Evolutionary conservation across 2,329 filamentous ascomycete species (phyloP), one percentile per base, ranked within the genome.

Genomic region (Neophaeococcomyces mojaviensis): DNA sequence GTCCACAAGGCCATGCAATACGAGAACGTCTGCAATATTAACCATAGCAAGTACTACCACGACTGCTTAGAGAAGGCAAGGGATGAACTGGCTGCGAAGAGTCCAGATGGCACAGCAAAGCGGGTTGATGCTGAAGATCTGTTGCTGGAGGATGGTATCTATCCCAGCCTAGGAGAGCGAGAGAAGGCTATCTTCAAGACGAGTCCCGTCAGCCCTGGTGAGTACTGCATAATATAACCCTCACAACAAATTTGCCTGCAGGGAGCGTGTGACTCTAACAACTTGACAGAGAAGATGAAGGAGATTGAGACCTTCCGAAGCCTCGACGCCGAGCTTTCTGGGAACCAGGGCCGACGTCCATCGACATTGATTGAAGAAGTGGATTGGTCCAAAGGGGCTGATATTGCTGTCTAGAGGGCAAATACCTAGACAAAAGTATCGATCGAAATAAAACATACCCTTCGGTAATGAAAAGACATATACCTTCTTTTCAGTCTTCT

Each of bases 131-230:
- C 55, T 3, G 53, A 52, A 24, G 53, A 57, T 34, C 15, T 52
- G 32, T 35, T 57, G 44, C 50, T 53, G 46, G 47, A 50, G 19
- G 51, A 54, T 37, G 55, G 55, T 15, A 51, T 57, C 10, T 57
- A 48, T 24, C 55, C 55, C 12, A 57, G 55, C 33, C 32, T 57
- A 26, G 55, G 55, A 6, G 55, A 57, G 49, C 42, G 55, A 47
- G 55, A 57, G 50, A 57, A 57, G 52, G 51, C 52, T 15, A 55
- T 57, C 33, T 57, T 57, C 44, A 48, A 47, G 12, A 54, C 53
- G 30, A 57, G 53, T 30, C 55, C 55, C 3, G 53, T 57, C 32
- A 53, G 45, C 19, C 46, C 50, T 28, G 39, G 54, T 56, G 39
- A 32, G 43, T n/a, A n/a, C n/a, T n/a, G n/a, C n/a, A n/a, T n/a